phyloP scores from a whole-genome alignment of 257 asterid genomes.

The Gentiana dahurica region DNA sequence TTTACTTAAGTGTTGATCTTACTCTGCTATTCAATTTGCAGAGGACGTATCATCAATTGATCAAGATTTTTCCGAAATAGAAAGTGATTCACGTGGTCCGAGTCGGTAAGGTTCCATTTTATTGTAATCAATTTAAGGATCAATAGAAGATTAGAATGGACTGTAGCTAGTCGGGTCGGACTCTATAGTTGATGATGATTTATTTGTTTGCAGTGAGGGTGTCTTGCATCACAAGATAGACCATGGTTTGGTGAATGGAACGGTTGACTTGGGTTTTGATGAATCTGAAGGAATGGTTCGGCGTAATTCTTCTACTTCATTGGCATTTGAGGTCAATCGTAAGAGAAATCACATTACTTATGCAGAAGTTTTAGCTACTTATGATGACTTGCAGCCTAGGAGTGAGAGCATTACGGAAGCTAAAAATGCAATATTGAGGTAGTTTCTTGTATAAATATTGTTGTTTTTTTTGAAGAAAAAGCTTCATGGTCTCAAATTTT shows the following conservation, averaged over 20 bases:
- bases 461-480: background rate
- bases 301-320: constrained; percentile 12
- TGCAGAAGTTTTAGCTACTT: constrained; percentile 35
- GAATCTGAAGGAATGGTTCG: constrained; percentile 13
- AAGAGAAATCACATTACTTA: constrained; percentile 31
- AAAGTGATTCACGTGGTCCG: constrained; percentile 6
- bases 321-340: constrained; percentile 19
- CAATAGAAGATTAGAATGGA: background rate
- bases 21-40: constrained; percentile 18
- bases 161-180: background rate
- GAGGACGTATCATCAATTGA: constrained; percentile 25
- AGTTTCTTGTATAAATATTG: background rate
- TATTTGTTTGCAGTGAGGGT: constrained; percentile 19
- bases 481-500: too few relatives aligned
- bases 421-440: constrained; percentile 56
- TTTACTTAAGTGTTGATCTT: background rate
- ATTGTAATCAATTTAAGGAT: background rate
- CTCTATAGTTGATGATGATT: constrained; percentile 3
- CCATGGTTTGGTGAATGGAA: constrained; percentile 16
- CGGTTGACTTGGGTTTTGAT: constrained; percentile 8
- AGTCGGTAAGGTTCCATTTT: constrained; percentile 20
- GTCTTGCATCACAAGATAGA: constrained; percentile 15
- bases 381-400: constrained; percentile 25
- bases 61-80: constrained; percentile 12
- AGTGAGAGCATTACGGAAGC: constrained; percentile 32